Base-by-base conservation (phyloP, 805 yeast genomes). In the Wickerhamiella brachini region DNA sequence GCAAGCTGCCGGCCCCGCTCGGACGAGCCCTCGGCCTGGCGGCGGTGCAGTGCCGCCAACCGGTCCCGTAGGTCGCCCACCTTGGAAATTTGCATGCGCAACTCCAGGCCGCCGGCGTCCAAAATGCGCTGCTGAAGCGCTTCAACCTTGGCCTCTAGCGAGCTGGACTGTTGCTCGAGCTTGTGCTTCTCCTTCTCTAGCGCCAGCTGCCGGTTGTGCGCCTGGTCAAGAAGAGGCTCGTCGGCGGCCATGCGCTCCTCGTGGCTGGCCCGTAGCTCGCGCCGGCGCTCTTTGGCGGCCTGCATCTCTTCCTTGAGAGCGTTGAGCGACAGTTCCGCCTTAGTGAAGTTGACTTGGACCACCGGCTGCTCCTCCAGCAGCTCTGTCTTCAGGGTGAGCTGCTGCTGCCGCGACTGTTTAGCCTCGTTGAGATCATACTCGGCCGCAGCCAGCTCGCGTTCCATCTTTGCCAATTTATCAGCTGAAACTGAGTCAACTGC, bases 71-170 rank as follows among this genome's bases (percentile, higher is more conserved):
- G 71, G 1, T 94, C 83, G 58, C 80, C 88, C 8, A 93, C 95
- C 60, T 80, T 83, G 1, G 94, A 77, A 54, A 79, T 83, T 59
- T 88, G 96, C 54, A 84, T 65, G 1, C 60, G 53, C 56, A 93
- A 71, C 54, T 80, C 80, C 8, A 85, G 81, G 54, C 99, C 99
- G 50, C 99, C 99, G 50, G 86, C 82, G 48, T 84, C 81, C 85
- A 89, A 79, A 41, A 93, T 86, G 61, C 80, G 75, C 51, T 81
- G 85, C 57, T 87, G 89, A 2, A 89, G 67, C 0, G 58, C 71
- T 12, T 73, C 71, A 42, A 93, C 83, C 52, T 76, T 71, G 6
- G 65, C 60, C 62, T 79, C 85, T 43, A 77, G 65, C 31, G 74
- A 78, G 24, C 69, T 66, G 56, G 88, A 78, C 56, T 77, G 78